Percentiles rank a stretch among this genome's conserved stretches.
phyloP scores from a whole-genome alignment of 1,284 basidiomycete genomes.

The Microbotryomycetes sp. region DNA sequence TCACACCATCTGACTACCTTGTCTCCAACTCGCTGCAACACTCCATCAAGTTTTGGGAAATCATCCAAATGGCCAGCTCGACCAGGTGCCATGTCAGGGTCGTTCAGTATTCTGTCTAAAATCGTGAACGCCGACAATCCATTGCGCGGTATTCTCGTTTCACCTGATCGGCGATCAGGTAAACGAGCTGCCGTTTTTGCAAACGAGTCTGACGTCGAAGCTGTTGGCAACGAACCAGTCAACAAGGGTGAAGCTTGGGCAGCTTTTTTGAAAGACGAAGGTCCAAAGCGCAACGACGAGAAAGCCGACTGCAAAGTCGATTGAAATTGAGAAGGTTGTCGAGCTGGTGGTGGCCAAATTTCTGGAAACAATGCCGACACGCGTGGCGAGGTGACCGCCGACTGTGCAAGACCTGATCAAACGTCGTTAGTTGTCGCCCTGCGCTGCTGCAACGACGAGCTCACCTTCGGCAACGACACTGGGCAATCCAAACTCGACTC shows the following conservation, averaged over 20 bases:
- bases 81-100: conserved; percentile 33
- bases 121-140: conserved; percentile 37
- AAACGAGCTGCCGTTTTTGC: conserved; percentile 17
- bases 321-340: conserved; percentile 9
- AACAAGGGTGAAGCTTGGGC: neutral
- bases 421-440: no score
- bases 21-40: conserved; percentile 1
- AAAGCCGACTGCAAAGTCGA: conserved; percentile 23
- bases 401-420: conserved; percentile 27
- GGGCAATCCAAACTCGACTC: conserved; percentile 37
- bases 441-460: no score
- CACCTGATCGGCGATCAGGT: conserved; percentile 14
- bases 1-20: conserved; percentile 29
- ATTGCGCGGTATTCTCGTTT: conserved; percentile 22
- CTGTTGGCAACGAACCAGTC: conserved; percentile 8
- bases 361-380: conserved; percentile 28
- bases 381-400: conserved; percentile 24
- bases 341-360: conserved; percentile 27
- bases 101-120: conserved; percentile 32
- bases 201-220: conserved; percentile 24
- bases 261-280: neutral
- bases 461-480: conserved; percentile 38
- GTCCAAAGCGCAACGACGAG: conserved; percentile 22
- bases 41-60: conserved; percentile 25
- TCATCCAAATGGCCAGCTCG: conserved; percentile 26